Evolutionary conservation across 306 rosid genomes (phyloP).

Genomic region (Canavalia ensiformis): DNA sequence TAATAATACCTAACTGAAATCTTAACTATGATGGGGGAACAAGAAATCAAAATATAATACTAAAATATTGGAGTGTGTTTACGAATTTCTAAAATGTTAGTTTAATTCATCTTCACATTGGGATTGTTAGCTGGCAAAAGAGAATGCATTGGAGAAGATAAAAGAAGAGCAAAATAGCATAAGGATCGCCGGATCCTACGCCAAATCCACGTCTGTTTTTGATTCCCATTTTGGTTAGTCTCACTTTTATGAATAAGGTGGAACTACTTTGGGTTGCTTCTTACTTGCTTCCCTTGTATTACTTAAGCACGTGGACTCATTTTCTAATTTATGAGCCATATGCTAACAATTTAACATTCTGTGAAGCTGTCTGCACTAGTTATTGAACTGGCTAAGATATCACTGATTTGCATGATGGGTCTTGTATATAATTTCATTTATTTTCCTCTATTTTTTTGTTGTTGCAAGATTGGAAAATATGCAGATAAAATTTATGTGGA

Average conservation of each 20-base stretch:
- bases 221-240: constrained; percentile 55
- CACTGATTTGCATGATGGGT: constrained; percentile 26
- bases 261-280: constrained; percentile 53
- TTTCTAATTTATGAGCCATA: not conserved
- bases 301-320: constrained; percentile 62
- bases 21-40: constrained; percentile 41
- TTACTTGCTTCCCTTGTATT: constrained; percentile 52
- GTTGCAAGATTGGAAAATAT: not conserved
- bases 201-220: constrained; percentile 72
- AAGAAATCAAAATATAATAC: constrained; percentile 44
- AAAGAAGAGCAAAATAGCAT: constrained; percentile 49
- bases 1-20: constrained; percentile 39
- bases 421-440: not conserved
- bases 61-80: constrained; percentile 24
- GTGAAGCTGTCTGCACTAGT: constrained; percentile 46
- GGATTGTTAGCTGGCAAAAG: constrained; percentile 79
- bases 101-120: constrained; percentile 46
- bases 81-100: constrained; percentile 6
- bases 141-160: constrained; percentile 34
- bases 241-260: constrained; percentile 46
- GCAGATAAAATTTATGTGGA: not conserved
- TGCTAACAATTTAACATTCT: constrained; percentile 48
- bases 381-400: constrained; percentile 39
- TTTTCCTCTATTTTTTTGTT: not conserved
- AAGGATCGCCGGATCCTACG: constrained; percentile 80